A percentile compares a stretch with the other conserved stretches of the same genome.
Evolutionary conservation across 2,329 filamentous ascomycete genomes (phyloP).

Genomic region (Penicillium sp.): DNA sequence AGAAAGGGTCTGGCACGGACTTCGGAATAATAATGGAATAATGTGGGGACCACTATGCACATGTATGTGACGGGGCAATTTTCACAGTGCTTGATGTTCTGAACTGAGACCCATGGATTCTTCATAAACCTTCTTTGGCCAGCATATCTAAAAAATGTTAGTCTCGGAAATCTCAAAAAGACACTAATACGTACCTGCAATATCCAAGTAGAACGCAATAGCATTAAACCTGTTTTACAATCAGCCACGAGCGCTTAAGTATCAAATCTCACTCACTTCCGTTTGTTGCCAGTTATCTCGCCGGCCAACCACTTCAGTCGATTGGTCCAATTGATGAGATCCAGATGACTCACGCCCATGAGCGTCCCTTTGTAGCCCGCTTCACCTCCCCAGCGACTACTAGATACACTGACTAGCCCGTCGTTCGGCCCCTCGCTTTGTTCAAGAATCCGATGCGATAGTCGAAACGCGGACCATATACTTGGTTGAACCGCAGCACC

Average conservation of each 20-base stretch:
- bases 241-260: not conserved
- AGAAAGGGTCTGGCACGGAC: too few species aligned
- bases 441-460: slow-evolving; percentile 57
- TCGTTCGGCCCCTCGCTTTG: slow-evolving; percentile 61
- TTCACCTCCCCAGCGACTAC: slow-evolving; percentile 60
- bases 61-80: too few species aligned
- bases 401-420: slow-evolving; percentile 61
- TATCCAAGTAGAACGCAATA: slow-evolving; percentile 64
- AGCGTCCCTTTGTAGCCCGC: slow-evolving; percentile 61
- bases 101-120: not conserved
- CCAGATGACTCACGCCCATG: slow-evolving; percentile 64
- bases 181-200: slow-evolving; percentile 53
- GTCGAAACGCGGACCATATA: slow-evolving; percentile 58
- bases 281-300: slow-evolving; percentile 56
- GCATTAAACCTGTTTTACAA: slow-evolving; percentile 57
- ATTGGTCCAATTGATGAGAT: slow-evolving; percentile 69
- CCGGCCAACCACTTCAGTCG: slow-evolving; percentile 60
- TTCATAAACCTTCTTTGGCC: slow-evolving; percentile 62
- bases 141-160: slow-evolving; percentile 57
- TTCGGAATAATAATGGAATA: too few species aligned
- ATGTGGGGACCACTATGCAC: too few species aligned
- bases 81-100: not conserved
- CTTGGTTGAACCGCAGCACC: slow-evolving; percentile 59
- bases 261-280: slow-evolving; percentile 38
- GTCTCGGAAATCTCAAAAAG: not conserved